Base-by-base conservation (phyloP, 441 rosid genomes). In the Lepidium campestre region DNA sequence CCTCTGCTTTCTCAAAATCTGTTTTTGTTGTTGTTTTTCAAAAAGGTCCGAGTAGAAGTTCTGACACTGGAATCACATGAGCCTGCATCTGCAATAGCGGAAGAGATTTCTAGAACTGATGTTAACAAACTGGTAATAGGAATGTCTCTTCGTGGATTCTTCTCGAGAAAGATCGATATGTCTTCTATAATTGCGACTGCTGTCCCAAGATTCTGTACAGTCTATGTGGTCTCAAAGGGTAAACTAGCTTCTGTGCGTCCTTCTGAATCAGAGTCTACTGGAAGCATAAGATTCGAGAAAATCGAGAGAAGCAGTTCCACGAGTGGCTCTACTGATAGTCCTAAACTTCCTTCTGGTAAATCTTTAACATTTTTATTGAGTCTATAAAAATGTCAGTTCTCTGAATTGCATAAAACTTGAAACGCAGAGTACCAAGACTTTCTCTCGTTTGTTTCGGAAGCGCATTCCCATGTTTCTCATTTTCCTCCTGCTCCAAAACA, bases 51-150 rank as follows among this genome's bases (percentile, higher is more conserved):
- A 59, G 91, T 77, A 68, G 96, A 86, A 70, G 49, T 87, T 48
- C 17, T 74, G 31, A 31, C 83, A 35, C 72, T 81, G 57, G 96
- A 90, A 75, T 87, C 95, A 2, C 78, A 86, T 57, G 89, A 88
- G 60, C 85, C 89, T 45, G 87, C 79, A 27, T 77, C 76, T n/a
- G 89, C 95, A 4, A 75, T 91, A 50, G 96, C 91, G 1, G 85
- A 93, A 71, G 95, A 82, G 80, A 80, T 93, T 25, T 40, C 83
- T 14, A 75, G 73, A 72, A 68, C 67, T 10, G 65, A 49, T 12
- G 81, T 87, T 47, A 76, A 55, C 6, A 89, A 87, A 78, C 93
- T 93, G 25, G 93, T 93, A 14, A 82, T 93, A n/a, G 99, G 99
- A 78, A 88, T 88, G 79, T 75, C 93, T 36, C 70, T 95, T 55